These are phyloP conservation scores for Hordeum marinum DNA, from an alignment of 176 grass and related monocot genomes.

Conservation along the genomic window DNA sequence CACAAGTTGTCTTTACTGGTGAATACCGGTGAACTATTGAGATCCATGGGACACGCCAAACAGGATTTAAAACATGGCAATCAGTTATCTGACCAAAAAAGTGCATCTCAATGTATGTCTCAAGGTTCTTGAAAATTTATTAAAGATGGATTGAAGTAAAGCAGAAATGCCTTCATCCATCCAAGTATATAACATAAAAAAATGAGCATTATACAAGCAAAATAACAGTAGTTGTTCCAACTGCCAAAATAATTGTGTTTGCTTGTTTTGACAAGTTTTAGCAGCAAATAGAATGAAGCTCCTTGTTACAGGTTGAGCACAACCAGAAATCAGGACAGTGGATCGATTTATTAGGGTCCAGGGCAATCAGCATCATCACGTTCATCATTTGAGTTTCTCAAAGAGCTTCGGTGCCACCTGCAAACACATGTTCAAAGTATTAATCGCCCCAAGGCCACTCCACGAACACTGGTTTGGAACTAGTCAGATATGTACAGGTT, in stretches of 20 bases:
- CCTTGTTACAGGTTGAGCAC: constrained; percentile 2
- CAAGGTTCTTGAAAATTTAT: background rate
- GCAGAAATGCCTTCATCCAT: background rate
- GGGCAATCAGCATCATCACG: background rate
- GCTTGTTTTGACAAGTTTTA: background rate
- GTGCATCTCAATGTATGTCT: background rate
- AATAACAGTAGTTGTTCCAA: background rate
- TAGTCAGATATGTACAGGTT: background rate
- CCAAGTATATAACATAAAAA: background rate
- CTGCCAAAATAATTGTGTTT: background rate
- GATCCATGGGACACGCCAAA: background rate
- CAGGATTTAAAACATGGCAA: background rate
- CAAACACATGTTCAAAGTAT: background rate
- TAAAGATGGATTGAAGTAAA: background rate
- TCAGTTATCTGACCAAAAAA: background rate
- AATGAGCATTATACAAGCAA: background rate
- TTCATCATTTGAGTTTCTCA: constrained; percentile 36
- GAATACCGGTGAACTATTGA: background rate
- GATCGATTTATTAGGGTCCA: constrained; percentile 15
- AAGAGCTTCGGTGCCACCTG: constrained; percentile 50
- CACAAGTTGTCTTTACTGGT: too few relatives aligned
- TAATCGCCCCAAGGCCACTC: background rate
- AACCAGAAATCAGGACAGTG: background rate
- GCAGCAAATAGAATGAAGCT: background rate
- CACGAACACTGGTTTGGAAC: background rate